Percentiles rank a stretch among this genome's conserved stretches.
These are phyloP conservation scores for Solanum neorickii DNA, from an alignment of 257 asterid genomes.

Conservation along the genomic window DNA sequence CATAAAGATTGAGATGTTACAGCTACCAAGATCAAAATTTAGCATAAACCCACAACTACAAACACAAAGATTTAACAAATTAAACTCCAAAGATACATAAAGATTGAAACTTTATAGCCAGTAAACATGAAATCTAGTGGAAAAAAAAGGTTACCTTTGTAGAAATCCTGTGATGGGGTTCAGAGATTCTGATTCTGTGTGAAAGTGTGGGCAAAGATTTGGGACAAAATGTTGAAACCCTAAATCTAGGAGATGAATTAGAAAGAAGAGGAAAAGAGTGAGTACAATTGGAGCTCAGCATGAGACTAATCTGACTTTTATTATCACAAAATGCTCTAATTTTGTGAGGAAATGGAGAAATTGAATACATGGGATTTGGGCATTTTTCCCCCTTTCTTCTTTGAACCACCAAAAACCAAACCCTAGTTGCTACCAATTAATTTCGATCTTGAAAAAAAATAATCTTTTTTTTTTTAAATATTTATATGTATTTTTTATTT, in stretches of 20 bases:
- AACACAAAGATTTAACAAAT: background rate
- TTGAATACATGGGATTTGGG: slow-evolving; percentile 35
- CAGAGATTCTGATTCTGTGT: slow-evolving; percentile 19
- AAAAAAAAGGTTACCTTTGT: slow-evolving; percentile 35
- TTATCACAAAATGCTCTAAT: slow-evolving; percentile 20
- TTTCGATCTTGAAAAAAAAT: background rate
- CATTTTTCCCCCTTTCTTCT: slow-evolving; percentile 19
- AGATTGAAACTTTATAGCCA: background rate
- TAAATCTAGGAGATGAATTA: slow-evolving; percentile 17
- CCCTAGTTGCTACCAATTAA: slow-evolving; percentile 25
- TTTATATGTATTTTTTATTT: background rate
- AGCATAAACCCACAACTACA: background rate
- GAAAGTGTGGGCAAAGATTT: slow-evolving; percentile 25
- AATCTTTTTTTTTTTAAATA: background rate
- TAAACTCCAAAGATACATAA: background rate
- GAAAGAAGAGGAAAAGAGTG: slow-evolving; percentile 33
- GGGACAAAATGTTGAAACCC: slow-evolving; percentile 35
- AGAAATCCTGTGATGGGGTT: slow-evolving; percentile 24
- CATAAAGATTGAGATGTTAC: background rate
- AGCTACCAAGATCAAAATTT: background rate
- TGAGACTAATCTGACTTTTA: slow-evolving; percentile 22
- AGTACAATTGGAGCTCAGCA: slow-evolving; percentile 57
- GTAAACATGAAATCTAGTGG: background rate
- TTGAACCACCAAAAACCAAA: slow-evolving; percentile 5
- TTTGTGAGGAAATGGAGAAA: slow-evolving; percentile 14